phyloP scores from a whole-genome alignment of 2,329 filamentous ascomycete species.

The Talaromyces sp. region DNA sequence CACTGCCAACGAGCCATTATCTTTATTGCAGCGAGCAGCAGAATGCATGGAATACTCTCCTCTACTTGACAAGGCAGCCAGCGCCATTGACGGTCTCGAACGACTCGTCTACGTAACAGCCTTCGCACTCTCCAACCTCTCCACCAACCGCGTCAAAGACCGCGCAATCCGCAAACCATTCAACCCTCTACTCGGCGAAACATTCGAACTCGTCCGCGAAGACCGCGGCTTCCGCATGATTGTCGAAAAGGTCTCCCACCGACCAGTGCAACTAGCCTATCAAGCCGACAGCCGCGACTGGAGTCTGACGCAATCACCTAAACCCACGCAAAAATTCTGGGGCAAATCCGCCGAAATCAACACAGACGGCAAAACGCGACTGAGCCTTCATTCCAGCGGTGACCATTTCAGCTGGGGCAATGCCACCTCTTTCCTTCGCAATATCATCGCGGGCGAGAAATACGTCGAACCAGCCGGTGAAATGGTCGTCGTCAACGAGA shows the following conservation, averaged over 20 bases:
- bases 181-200: slow-evolving; percentile 95
- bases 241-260: slow-evolving; percentile 93
- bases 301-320: slow-evolving; percentile 83
- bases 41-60: slow-evolving; percentile 90
- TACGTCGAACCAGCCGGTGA: slow-evolving; percentile 93
- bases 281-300: slow-evolving; percentile 84
- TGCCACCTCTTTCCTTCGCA: slow-evolving; percentile 86
- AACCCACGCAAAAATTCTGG: slow-evolving; percentile 96
- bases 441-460: slow-evolving; percentile 97
- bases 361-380: slow-evolving; percentile 80
- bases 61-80: slow-evolving; percentile 72
- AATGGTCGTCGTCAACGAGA: slow-evolving; percentile 83
- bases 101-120: slow-evolving; percentile 82
- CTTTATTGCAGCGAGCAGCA: slow-evolving; percentile 80
- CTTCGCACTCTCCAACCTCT: slow-evolving; percentile 86
- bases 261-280: slow-evolving; percentile 87
- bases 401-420: slow-evolving; percentile 87
- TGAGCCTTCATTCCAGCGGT: slow-evolving; percentile 71
- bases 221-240: slow-evolving; percentile 85
- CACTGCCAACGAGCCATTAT: slow-evolving; percentile 89
- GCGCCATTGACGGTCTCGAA: slow-evolving; percentile 58
- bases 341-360: slow-evolving; percentile 93
- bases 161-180: slow-evolving; percentile 93
- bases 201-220: slow-evolving; percentile 85
- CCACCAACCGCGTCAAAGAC: slow-evolving; percentile 78